phyloP scores from a whole-genome alignment of 2,329 filamentous ascomycete genomes.

The Rutstroemia sp. region DNA sequence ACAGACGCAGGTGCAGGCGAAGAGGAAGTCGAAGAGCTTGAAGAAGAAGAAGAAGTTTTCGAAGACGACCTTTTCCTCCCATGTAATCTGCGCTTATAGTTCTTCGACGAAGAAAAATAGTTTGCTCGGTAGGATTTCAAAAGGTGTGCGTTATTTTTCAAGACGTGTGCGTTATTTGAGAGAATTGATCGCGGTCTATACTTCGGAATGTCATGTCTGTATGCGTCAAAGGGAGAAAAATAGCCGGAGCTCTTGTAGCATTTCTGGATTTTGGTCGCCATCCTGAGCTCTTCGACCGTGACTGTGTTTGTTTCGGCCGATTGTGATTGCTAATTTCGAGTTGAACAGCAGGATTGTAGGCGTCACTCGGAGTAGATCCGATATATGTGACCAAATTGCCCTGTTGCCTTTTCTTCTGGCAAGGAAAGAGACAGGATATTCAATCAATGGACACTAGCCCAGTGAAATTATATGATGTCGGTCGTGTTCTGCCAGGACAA shows the following conservation, averaged over 20 bases:
- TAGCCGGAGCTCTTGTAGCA: neutral
- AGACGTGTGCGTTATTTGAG: neutral
- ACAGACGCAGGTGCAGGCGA: neutral
- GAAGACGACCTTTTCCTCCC: neutral
- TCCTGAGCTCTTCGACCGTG: neutral
- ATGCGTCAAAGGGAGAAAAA: neutral
- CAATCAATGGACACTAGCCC: too few species aligned
- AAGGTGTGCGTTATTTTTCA: neutral
- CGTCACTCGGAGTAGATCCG: too few species aligned
- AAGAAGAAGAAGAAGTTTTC: neutral
- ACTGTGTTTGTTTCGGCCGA: neutral
- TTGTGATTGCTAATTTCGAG: neutral
- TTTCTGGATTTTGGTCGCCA: conserved; percentile 3
- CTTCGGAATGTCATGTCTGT: neutral
- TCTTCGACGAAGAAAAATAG: conserved; percentile 1
- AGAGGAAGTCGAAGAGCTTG: neutral
- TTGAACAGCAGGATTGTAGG: neutral
- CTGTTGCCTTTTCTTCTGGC: too few species aligned
- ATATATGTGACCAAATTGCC: too few species aligned
- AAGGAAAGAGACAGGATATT: too few species aligned
- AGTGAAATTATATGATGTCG: too few species aligned
- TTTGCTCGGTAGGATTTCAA: neutral
- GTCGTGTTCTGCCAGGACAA: too few species aligned
- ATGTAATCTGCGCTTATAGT: neutral
- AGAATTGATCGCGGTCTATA: conserved; percentile 1